These are phyloP conservation scores for Emergomyces pasteurianus DNA, from an alignment of 2,329 filamentous ascomycete species.

Conservation along the genomic window DNA sequence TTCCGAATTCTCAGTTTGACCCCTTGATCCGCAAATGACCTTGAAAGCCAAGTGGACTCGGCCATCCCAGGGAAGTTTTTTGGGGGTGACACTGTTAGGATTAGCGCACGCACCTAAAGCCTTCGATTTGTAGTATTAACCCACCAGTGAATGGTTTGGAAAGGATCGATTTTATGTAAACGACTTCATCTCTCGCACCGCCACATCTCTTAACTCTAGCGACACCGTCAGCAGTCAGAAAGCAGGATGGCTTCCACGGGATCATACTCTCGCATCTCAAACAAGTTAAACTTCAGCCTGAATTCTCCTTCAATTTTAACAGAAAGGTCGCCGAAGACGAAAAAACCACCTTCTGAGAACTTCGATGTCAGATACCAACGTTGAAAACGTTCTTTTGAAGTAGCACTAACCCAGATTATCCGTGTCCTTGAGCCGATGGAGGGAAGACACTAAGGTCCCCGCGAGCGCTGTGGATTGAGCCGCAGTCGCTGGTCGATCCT, in stretches of 20 bases:
- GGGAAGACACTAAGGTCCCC: constrained; percentile 66
- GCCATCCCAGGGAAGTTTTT: constrained; percentile 70
- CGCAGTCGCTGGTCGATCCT: constrained; percentile 33
- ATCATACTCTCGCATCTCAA: constrained; percentile 53
- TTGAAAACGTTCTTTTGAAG: not conserved
- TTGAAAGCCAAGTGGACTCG: constrained; percentile 69
- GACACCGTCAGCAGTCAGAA: constrained; percentile 4
- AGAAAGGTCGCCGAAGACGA: constrained; percentile 82
- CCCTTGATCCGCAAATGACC: constrained; percentile 76
- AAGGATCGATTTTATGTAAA: constrained; percentile 42
- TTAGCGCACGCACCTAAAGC: not conserved
- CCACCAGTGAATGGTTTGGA: constrained; percentile 60
- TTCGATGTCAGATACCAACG: not conserved
- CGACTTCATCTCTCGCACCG: constrained; percentile 30
- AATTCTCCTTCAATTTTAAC: constrained; percentile 62
- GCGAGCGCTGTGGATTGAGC: constrained; percentile 45
- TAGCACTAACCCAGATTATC: constrained; percentile 46
- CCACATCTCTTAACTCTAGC: not conserved
- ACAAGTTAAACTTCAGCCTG: constrained; percentile 64
- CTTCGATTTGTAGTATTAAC: constrained; percentile 15
- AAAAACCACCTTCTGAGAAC: constrained; percentile 62
- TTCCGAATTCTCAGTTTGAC: constrained; percentile 73
- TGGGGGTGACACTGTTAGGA: constrained; percentile 28
- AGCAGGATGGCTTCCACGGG: not conserved
- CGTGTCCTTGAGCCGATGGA: constrained; percentile 69